These are phyloP conservation scores for Paecilomyces sp. DNA, from an alignment of 2,329 filamentous ascomycete genomes.

Conservation along the genomic window DNA sequence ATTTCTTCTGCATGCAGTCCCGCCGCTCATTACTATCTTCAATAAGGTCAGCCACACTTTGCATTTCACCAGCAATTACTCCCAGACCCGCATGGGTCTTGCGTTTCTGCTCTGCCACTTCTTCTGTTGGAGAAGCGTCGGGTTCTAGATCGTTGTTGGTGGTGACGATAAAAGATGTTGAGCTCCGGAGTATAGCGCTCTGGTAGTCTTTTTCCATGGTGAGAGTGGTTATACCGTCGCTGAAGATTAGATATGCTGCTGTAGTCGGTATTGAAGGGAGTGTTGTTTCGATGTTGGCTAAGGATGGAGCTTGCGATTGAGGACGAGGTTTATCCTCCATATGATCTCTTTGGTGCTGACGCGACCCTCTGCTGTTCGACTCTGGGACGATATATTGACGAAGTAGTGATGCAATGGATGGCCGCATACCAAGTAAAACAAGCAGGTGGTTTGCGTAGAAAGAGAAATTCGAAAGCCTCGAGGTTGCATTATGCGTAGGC, in stretches of 20 bases:
- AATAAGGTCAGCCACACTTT: constrained; percentile 19
- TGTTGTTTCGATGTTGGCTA: constrained; percentile 19
- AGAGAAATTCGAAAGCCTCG: constrained; percentile 24
- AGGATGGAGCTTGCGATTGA: neutral
- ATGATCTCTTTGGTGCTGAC: neutral
- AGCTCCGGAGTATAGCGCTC: constrained; percentile 38
- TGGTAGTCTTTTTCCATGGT: constrained; percentile 52
- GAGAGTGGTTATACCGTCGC: constrained; percentile 41
- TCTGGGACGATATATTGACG: constrained; percentile 36
- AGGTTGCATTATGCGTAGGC: constrained; percentile 39
- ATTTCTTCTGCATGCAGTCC: constrained; percentile 31
- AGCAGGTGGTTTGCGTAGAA: constrained; percentile 45
- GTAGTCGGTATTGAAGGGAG: constrained; percentile 39
- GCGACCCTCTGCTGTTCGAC: constrained; percentile 9
- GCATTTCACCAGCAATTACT: constrained; percentile 7
- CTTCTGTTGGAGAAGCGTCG: constrained; percentile 8
- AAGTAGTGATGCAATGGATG: constrained; percentile 47
- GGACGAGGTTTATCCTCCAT: neutral
- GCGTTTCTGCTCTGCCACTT: constrained; percentile 11
- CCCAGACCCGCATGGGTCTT: constrained; percentile 12
- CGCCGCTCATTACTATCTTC: constrained; percentile 28
- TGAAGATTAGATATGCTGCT: constrained; percentile 52
- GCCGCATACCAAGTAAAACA: constrained; percentile 48
- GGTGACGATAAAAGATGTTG: constrained; percentile 45
- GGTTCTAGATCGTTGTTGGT: constrained; percentile 49